These are phyloP conservation scores for Cyberlindnera xylosilytica DNA, from an alignment of 805 yeast genomes.

Conservation along the genomic window DNA sequence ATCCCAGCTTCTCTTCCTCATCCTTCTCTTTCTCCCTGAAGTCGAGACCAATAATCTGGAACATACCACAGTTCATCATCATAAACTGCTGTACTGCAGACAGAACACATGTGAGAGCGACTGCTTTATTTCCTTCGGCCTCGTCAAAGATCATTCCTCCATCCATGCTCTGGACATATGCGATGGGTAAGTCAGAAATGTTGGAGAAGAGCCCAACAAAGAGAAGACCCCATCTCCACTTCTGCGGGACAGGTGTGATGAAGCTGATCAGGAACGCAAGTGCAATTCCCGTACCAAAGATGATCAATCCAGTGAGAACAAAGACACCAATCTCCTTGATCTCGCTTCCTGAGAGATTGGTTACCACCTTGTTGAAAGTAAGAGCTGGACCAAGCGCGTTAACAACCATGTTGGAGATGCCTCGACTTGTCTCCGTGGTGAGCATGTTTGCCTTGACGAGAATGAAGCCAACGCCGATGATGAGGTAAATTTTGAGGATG, in stretches of 20 bases:
- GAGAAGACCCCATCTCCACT: slow-evolving; percentile 47
- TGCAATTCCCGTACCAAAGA: slow-evolving; percentile 42
- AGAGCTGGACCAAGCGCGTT: slow-evolving; percentile 51
- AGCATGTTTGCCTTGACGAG: slow-evolving; percentile 31
- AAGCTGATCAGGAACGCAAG: slow-evolving; percentile 30
- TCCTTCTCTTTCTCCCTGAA: slow-evolving; percentile 36
- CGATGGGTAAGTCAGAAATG: slow-evolving; percentile 51
- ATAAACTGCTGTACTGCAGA: slow-evolving; percentile 49
- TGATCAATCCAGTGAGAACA: slow-evolving; percentile 24
- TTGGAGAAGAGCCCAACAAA: slow-evolving; percentile 50
- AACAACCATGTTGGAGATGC: slow-evolving; percentile 50
- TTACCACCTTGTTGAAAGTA: slow-evolving; percentile 49
- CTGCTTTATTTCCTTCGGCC: slow-evolving; percentile 43
- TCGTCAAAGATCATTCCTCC: slow-evolving; percentile 38
- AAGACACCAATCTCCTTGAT: slow-evolving; percentile 50
- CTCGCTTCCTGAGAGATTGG: slow-evolving; percentile 47
- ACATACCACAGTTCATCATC: slow-evolving; percentile 76
- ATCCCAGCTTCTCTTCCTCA: slow-evolving; percentile 3
- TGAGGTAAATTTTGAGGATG: slow-evolving; percentile 25
- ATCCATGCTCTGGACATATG: slow-evolving; percentile 46
- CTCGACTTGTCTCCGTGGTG: slow-evolving; percentile 50
- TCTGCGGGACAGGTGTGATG: slow-evolving; percentile 42
- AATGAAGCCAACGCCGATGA: slow-evolving; percentile 19
- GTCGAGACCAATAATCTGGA: slow-evolving; percentile 66
- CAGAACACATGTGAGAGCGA: slow-evolving; percentile 46